phyloP scores from a whole-genome alignment of 2,329 filamentous ascomycete species.

The Dothistroma pini region DNA sequence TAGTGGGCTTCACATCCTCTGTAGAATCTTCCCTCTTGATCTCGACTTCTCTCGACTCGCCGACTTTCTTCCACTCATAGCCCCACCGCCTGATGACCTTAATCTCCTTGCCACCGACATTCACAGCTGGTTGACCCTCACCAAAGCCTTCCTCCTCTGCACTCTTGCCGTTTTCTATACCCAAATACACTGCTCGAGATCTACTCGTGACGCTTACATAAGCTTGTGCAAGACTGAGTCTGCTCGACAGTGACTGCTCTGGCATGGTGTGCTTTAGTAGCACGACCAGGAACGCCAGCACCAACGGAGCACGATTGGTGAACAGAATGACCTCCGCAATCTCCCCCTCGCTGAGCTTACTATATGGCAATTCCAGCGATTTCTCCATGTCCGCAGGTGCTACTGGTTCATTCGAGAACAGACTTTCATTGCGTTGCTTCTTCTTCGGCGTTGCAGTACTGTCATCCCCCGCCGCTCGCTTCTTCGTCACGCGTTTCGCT shows the following conservation, averaged over 20 bases:
- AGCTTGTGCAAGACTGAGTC: conserved; percentile 77
- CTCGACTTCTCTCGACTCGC: conserved; percentile 28
- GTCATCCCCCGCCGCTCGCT: conserved; percentile 45
- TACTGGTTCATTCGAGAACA: conserved; percentile 28
- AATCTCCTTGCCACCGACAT: conserved; percentile 69
- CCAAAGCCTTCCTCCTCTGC: conserved; percentile 71
- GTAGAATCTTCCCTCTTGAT: conserved; percentile 11
- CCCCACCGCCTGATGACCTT: conserved; percentile 73
- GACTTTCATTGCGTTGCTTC: conserved; percentile 29
- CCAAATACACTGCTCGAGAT: conserved; percentile 70
- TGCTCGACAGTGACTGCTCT: conserved; percentile 77
- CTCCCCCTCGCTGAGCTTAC: conserved; percentile 55
- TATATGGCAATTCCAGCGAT: conserved; percentile 56
- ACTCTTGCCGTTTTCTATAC: conserved; percentile 61
- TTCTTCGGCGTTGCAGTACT: conserved; percentile 32
- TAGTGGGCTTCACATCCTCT: not conserved
- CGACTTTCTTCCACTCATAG: conserved; percentile 56
- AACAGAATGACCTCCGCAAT: conserved; percentile 58
- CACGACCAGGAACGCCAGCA: conserved; percentile 74
- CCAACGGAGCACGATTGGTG: conserved; percentile 77
- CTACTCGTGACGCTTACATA: conserved; percentile 78
- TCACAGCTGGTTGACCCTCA: conserved; percentile 69
- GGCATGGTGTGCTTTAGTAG: conserved; percentile 78
- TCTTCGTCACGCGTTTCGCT: conserved; percentile 55
- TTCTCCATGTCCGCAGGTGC: conserved; percentile 58